Evolutionary conservation across 345 rosid species (phyloP).

Genomic region (Cardamine resedifolia): DNA sequence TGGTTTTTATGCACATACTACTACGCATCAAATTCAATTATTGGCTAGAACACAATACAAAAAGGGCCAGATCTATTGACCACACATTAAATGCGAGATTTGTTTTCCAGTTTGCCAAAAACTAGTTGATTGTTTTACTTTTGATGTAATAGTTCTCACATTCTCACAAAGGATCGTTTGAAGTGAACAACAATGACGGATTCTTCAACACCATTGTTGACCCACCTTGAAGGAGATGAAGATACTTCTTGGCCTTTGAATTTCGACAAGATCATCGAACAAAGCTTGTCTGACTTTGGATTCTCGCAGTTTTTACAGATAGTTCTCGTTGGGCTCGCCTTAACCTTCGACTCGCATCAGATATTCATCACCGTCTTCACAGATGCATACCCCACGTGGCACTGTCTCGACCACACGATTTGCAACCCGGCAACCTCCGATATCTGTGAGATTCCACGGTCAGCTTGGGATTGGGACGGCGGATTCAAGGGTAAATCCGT

Average conservation of each 20-base stretch:
- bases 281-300: slow-evolving; percentile 25
- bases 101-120: background rate
- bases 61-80: background rate
- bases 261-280: slow-evolving; percentile 33
- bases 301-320: slow-evolving; percentile 44
- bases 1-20: background rate
- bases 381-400: slow-evolving; percentile 60
- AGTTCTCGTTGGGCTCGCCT: slow-evolving; percentile 50
- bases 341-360: slow-evolving; percentile 62
- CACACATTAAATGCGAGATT: slow-evolving; percentile 16
- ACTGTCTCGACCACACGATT: slow-evolving; percentile 36
- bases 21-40: background rate
- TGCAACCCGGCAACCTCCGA: slow-evolving; percentile 30
- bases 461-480: slow-evolving; percentile 55
- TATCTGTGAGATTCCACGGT: slow-evolving; percentile 45
- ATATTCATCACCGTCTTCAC: slow-evolving; percentile 65
- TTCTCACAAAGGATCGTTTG: background rate
- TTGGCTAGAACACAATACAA: background rate
- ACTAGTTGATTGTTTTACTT: background rate
- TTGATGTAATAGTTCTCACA: slow-evolving; percentile 4
- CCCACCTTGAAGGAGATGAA: slow-evolving; percentile 19
- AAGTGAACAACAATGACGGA: slow-evolving; percentile 26
- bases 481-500: slow-evolving; percentile 38
- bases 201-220: slow-evolving; percentile 28
- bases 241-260: background rate